Percentiles rank a stretch among this genome's conserved stretches.
Conservation (phyloP, 768 basidiomycete genomes). For the Suillus ampliporus region DNA sequence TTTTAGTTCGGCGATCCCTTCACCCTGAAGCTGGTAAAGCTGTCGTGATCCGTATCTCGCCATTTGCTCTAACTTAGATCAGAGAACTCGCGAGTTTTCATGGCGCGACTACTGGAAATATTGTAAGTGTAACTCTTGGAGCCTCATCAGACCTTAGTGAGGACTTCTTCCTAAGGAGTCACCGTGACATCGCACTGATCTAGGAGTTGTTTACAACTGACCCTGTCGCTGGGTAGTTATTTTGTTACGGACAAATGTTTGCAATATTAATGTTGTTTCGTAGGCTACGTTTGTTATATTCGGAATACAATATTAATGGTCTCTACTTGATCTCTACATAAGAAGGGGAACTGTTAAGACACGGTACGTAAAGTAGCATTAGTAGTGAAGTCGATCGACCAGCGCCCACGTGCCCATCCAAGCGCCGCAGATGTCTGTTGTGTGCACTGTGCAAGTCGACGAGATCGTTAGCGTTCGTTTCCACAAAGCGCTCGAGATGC, state of each 20-base stretch:
- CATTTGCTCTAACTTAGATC: neutral
- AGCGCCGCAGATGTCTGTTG: conserved; percentile 63
- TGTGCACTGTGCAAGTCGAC: conserved; percentile 12
- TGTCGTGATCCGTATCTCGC: neutral
- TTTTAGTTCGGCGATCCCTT: neutral
- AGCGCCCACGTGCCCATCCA: conserved; percentile 93
- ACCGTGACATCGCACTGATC: neutral
- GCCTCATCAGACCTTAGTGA: too few relatives aligned
- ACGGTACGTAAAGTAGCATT: too few relatives aligned
- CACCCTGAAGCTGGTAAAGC: neutral
- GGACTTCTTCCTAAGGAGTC: too few relatives aligned
- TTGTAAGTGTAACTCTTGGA: neutral
- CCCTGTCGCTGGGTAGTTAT: neutral
- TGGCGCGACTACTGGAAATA: neutral
- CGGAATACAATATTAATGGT: neutral
- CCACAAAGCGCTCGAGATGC: conserved; percentile 75
- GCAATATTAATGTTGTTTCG: neutral
- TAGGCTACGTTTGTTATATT: neutral
- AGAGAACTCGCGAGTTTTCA: too few relatives aligned
- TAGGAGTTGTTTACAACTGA: neutral
- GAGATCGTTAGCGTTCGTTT: conserved; percentile 43
- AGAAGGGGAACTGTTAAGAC: neutral
- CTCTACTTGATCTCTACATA: neutral
- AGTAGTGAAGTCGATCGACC: conserved; percentile 29
- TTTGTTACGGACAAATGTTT: neutral